Percentiles rank a stretch among this genome's conserved stretches.
Conservation (phyloP, 164 flowering plant species). For the Cinnamomum chago region DNA sequence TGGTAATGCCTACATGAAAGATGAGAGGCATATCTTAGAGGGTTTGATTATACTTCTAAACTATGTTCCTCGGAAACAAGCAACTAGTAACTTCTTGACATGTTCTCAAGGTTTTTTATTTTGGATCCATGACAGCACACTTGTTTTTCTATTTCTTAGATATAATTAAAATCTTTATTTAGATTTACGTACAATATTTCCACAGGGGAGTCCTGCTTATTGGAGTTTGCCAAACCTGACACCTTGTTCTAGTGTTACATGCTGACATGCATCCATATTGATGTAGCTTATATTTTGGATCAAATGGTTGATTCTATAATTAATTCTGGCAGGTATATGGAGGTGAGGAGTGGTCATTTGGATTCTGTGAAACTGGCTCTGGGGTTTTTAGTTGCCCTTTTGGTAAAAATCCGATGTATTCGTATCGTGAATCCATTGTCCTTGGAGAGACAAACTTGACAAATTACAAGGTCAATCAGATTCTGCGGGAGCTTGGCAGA, state of each 20-base stretch:
- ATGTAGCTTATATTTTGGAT: background rate
- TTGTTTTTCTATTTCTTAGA: background rate
- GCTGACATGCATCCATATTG: background rate
- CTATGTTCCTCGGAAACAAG: too few relatives aligned
- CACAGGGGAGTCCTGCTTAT: background rate
- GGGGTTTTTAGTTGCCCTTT: slow-evolving; percentile 91
- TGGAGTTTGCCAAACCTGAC: background rate
- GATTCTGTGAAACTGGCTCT: slow-evolving; percentile 86
- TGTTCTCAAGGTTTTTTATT: background rate
- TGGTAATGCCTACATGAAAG: background rate
- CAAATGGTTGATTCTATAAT: background rate
- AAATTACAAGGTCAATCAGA: slow-evolving; percentile 67
- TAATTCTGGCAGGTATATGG: slow-evolving; percentile 63
- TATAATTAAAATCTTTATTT: too few relatives aligned
- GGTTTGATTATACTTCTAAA: too few relatives aligned
- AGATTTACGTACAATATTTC: too few relatives aligned
- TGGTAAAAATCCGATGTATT: slow-evolving; percentile 86
- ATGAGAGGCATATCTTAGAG: background rate
- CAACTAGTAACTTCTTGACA: too few relatives aligned
- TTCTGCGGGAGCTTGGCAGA: slow-evolving; percentile 82
- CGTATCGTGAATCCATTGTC: slow-evolving; percentile 73
- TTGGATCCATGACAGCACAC: background rate
- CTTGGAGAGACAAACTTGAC: slow-evolving; percentile 67
- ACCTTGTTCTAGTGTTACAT: background rate
- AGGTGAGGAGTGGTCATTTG: slow-evolving; percentile 95